These are phyloP conservation scores for Taiozyma onychis DNA, from an alignment of 1,139 yeast species.

Conservation along the genomic window DNA sequence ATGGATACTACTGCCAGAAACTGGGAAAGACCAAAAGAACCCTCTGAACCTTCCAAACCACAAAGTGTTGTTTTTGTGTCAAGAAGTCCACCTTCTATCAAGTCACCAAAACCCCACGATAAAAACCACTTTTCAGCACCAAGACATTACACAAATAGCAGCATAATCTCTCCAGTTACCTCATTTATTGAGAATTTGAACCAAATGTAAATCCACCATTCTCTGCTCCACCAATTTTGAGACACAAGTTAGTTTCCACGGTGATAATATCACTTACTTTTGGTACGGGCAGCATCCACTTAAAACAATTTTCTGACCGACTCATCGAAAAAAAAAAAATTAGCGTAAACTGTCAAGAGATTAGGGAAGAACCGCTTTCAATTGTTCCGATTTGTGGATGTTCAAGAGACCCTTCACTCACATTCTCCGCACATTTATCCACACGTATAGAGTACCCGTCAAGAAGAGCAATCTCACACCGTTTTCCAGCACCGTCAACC, in stretches of 20 bases:
- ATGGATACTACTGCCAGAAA: not conserved
- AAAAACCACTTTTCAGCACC: not conserved
- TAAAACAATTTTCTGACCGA: not conserved
- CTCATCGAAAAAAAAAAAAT: not conserved
- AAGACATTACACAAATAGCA: not conserved
- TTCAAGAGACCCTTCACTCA: not conserved
- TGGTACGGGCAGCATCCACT: not conserved
- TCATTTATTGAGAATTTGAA: not conserved
- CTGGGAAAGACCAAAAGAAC: not conserved
- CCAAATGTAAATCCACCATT: not conserved
- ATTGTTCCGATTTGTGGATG: not conserved
- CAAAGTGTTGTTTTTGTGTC: not conserved
- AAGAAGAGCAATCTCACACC: not conserved
- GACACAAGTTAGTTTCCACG: not conserved
- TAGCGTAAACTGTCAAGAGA: not conserved
- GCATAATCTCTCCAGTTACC: not conserved
- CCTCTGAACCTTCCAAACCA: not conserved
- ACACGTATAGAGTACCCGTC: not conserved
- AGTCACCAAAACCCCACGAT: not conserved
- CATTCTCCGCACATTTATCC: not conserved
- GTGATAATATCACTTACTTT: not conserved
- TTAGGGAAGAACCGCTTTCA: not conserved
- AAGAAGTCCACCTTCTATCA: not conserved
- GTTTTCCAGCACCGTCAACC: not conserved
- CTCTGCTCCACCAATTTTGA: not conserved